Conservation (phyloP, 2,329 filamentous ascomycete genomes). For the Pseudogymnoascus sp. region DNA sequence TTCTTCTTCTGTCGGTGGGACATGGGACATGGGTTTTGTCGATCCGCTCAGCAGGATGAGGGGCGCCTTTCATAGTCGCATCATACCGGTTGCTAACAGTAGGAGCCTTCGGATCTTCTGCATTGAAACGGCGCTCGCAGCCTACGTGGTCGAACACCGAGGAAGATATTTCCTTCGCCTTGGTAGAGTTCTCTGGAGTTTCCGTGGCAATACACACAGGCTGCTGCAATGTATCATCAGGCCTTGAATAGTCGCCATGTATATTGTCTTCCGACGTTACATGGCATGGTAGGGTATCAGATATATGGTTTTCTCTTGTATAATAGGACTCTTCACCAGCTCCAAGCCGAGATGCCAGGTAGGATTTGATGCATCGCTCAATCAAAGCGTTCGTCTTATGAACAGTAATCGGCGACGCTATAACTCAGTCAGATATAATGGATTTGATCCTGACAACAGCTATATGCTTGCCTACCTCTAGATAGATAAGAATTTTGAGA, state of each 20-base stretch:
- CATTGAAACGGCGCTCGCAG: neutral
- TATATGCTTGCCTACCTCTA: neutral
- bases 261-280: neutral
- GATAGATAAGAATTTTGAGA: neutral
- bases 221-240: neutral
- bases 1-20: constrained; percentile 35
- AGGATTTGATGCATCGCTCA: constrained; percentile 41
- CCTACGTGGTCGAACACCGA: neutral
- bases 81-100: neutral
- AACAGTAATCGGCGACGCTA: constrained; percentile 45
- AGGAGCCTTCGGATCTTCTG: neutral
- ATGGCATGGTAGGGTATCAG: neutral
- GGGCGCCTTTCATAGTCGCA: neutral
- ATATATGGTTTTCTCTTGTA: neutral
- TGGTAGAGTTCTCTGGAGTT: neutral
- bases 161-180: neutral
- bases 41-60: neutral
- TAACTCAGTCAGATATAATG: constrained; percentile 8
- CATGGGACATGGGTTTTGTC: neutral
- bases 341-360: constrained; percentile 38
- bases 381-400: constrained; percentile 51
- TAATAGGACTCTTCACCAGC: constrained; percentile 24
- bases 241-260: neutral
- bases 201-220: neutral
- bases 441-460: neutral